Conservation (phyloP, 2,329 filamentous ascomycete species). For the Neofusicoccum parvum region DNA sequence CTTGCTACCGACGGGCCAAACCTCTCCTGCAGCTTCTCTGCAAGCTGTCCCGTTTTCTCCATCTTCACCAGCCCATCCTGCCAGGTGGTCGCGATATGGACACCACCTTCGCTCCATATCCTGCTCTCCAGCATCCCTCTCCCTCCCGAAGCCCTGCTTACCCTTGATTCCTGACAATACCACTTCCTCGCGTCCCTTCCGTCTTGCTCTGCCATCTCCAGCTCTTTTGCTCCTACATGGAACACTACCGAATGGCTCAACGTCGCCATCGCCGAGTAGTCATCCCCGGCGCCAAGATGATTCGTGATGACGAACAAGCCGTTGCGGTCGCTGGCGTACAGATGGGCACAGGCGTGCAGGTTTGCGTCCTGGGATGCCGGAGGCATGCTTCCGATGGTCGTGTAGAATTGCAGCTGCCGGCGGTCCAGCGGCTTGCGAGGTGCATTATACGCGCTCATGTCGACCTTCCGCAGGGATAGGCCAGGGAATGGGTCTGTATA, state of each 20-base stretch:
- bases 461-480: conserved; percentile 54
- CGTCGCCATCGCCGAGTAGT: conserved; percentile 35
- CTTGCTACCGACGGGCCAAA: neutral
- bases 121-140: conserved; percentile 33
- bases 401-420: conserved; percentile 37
- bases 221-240: conserved; percentile 33
- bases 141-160: conserved; percentile 30
- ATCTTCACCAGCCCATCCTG: conserved; percentile 38
- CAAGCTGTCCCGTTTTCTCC: conserved; percentile 2
- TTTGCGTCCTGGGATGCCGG: conserved; percentile 43
- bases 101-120: conserved; percentile 34
- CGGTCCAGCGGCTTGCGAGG: conserved; percentile 38
- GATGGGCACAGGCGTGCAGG: conserved; percentile 59
- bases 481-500: conserved; percentile 46
- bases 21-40: neutral
- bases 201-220: conserved; percentile 30
- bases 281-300: conserved; percentile 35
- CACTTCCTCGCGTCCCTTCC: conserved; percentile 33
- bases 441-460: conserved; percentile 55
- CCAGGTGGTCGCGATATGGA: conserved; percentile 36
- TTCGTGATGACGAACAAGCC: conserved; percentile 56
- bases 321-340: conserved; percentile 61
- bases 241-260: conserved; percentile 38
- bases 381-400: conserved; percentile 36
- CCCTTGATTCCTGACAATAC: conserved; percentile 36